phyloP scores from a whole-genome alignment of 1,139 yeast genomes.

The Nakaseomyces delphensis region DNA sequence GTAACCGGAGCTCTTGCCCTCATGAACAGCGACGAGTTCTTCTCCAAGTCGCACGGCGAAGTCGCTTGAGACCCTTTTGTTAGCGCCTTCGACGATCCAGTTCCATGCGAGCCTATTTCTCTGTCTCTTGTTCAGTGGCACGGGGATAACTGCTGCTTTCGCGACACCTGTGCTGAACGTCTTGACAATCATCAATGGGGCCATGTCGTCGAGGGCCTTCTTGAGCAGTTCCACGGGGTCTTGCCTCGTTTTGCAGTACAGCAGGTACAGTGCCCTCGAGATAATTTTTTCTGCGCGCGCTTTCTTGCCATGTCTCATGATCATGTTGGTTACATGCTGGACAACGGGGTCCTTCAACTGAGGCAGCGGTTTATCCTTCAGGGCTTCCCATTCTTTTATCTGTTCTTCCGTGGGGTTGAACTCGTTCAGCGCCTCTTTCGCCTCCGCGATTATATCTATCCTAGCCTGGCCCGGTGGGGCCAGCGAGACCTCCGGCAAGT shows the following conservation, averaged over 20 bases:
- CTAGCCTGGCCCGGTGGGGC: constrained; percentile 36
- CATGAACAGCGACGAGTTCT: constrained; percentile 68
- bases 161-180: constrained; percentile 81
- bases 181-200: constrained; percentile 75
- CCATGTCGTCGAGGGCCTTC: constrained; percentile 68
- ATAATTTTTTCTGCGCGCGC: constrained; percentile 68
- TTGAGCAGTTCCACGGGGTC: constrained; percentile 71
- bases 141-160: constrained; percentile 71
- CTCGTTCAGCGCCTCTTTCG: constrained; percentile 29
- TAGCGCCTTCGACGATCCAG: constrained; percentile 84
- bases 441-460: constrained; percentile 34
- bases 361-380: constrained; percentile 53
- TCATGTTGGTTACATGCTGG: constrained; percentile 70
- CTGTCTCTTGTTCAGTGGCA: constrained; percentile 73
- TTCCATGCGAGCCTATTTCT: constrained; percentile 76
- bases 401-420: constrained; percentile 57
- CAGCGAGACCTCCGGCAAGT: constrained; percentile 29
- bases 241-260: constrained; percentile 35
- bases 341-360: constrained; percentile 58
- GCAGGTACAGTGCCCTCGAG: constrained; percentile 70
- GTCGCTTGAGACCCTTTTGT: constrained; percentile 69
- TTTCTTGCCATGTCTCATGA: constrained; percentile 91
- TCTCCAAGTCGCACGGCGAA: constrained; percentile 85
- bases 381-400: constrained; percentile 42
- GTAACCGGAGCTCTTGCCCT: constrained; percentile 74